phyloP scores from a whole-genome alignment of 2,329 filamentous ascomycete species.

The Leptographium wingfieldii region DNA sequence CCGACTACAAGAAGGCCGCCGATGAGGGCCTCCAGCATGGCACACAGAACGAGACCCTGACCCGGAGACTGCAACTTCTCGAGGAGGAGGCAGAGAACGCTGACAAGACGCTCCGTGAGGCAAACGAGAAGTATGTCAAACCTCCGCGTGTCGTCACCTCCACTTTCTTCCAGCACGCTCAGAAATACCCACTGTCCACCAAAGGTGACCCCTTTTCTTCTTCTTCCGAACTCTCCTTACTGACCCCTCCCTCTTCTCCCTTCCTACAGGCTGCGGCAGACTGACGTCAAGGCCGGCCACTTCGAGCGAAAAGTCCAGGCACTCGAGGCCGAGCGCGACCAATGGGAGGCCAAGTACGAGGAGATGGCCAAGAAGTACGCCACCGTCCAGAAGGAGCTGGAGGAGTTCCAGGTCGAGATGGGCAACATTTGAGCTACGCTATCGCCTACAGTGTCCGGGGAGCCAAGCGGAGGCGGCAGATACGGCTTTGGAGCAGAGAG shows the following conservation, averaged over 20 bases:
- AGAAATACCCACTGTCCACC: constrained; percentile 5
- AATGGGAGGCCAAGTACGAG: constrained; percentile 97
- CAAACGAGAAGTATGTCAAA: constrained; percentile 85
- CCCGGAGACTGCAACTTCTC: constrained; percentile 85
- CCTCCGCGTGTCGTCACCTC: background rate
- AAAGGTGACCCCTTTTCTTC: constrained; percentile 9
- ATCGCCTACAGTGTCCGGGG: background rate
- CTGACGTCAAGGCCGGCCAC: constrained; percentile 97
- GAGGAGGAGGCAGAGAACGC: constrained; percentile 97
- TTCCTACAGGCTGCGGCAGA: constrained; percentile 79
- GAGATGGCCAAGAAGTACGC: constrained; percentile 89
- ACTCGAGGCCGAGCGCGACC: constrained; percentile 78
- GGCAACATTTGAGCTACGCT: constrained; percentile 70
- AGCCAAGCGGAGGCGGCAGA: background rate
- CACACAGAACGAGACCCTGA: constrained; percentile 82
- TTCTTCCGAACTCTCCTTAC: background rate
- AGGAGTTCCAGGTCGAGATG: constrained; percentile 83
- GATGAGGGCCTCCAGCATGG: constrained; percentile 72
- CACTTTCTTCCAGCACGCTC: constrained; percentile 6
- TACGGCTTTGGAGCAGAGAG: background rate
- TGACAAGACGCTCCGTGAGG: constrained; percentile 90
- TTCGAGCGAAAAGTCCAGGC: constrained; percentile 99
- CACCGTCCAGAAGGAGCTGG: constrained; percentile 74
- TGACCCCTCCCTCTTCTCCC: constrained; percentile 4
- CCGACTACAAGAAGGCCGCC: constrained; percentile 77